Evolutionary conservation across 1,139 yeast species (phyloP), one percentile per base, ranked within the genome.

Genomic region (Hemisphaericaspora xylofermentans): DNA sequence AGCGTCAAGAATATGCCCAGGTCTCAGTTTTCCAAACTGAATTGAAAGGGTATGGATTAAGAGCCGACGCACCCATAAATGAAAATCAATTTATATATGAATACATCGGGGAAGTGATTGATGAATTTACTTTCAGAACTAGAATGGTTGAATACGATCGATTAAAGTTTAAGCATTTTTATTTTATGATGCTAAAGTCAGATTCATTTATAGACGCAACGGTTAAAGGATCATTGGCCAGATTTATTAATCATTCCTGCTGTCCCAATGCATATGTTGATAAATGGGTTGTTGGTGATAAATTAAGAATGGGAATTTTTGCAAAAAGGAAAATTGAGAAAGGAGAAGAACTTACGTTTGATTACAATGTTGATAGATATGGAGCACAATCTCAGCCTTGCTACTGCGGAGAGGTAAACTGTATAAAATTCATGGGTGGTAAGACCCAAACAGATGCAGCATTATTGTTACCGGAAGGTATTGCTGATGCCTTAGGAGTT

Each of bases 181-280:
- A 93, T 62, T 93, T 93, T 62, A 93, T 93, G 98, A 89, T 89
- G 97, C 76, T 93, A 48, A 95, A 88, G 53, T 86, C 83, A 56
- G 91, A 89, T 47, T 93, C 93, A 56, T 93, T 88, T 58, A 88
- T 93, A 44, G 98, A 93, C 63, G 98, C 98, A 36, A 91, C 98
- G 1, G 71, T 76, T 38, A 85, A 79, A 63, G 98, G 98, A 3
- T 80, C 91, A 17, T 64, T 91, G 43, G 96, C 95, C 0, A 71
- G 98, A 46, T 93, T 91, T 66, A 87, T 94, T 54, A 93, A 93
- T 60, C 98, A 93, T 63, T 88, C 96, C 15, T 93, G 98, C 63
- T 81, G 77, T 51, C 98, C 98, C 5, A 93, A 93, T 63, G 93
- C 96, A 15, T 88, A 79, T 56, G 96, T 93, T 33, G 97, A 91